Percentiles rank a stretch among this genome's conserved stretches.
Evolutionary conservation across 2,329 filamentous ascomycete species (phyloP).

Genomic region (Fusarium sp.): DNA sequence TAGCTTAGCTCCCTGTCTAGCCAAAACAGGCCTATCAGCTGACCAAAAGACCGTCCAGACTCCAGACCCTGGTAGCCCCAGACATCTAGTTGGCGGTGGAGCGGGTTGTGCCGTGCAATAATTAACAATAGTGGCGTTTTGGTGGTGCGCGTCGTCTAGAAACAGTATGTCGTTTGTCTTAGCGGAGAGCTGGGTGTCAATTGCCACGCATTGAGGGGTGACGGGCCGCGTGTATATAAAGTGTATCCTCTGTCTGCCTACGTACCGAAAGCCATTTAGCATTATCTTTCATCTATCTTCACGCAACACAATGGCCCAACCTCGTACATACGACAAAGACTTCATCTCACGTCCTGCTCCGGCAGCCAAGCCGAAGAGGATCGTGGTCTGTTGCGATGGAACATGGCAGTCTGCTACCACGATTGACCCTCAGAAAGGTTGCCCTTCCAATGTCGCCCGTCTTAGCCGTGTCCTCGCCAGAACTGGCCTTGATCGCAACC

Average conservation of each 20-base stretch:
- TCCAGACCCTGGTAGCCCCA: background rate
- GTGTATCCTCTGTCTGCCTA: background rate
- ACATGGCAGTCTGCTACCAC: slow-evolving; percentile 47
- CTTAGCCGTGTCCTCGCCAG: slow-evolving; percentile 47
- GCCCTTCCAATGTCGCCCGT: slow-evolving; percentile 50
- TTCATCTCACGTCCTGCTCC: slow-evolving; percentile 8
- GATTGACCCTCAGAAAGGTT: slow-evolving; percentile 33
- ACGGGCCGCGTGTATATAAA: background rate
- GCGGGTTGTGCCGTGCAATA: background rate
- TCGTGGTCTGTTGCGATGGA: slow-evolving; percentile 53
- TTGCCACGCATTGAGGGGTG: background rate
- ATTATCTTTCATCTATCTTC: background rate
- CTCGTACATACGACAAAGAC: slow-evolving; percentile 17
- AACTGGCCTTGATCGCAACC: slow-evolving; percentile 34
- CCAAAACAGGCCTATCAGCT: background rate
- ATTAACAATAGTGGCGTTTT: background rate
- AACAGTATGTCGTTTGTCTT: background rate
- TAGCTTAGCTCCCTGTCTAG: background rate
- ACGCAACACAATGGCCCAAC: slow-evolving; percentile 1
- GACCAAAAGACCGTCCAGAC: background rate
- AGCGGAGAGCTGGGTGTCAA: background rate
- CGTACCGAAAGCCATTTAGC: background rate
- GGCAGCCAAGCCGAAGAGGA: slow-evolving; percentile 18
- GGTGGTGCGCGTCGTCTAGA: background rate
- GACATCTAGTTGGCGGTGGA: background rate